Evolutionary conservation across 2,329 filamentous ascomycete genomes (phyloP).

Genomic region (Fusarium piperis): DNA sequence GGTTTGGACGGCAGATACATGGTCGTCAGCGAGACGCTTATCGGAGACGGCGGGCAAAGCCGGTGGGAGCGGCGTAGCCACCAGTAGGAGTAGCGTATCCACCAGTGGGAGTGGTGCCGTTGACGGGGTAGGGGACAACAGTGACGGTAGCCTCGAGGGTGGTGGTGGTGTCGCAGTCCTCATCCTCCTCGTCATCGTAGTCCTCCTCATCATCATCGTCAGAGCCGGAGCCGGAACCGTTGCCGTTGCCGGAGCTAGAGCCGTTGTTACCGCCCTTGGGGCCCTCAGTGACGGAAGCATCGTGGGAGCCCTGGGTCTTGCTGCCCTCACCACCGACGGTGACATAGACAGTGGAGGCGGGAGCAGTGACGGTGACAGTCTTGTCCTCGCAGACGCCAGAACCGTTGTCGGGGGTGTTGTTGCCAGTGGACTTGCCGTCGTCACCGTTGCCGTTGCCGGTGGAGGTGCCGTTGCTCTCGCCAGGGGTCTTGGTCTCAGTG

Average conservation of each 20-base stretch:
- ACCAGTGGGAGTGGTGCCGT: conserved; percentile 49
- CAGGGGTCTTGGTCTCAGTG: conserved; percentile 34
- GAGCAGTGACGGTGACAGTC: conserved; percentile 46
- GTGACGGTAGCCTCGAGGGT: conserved; percentile 47
- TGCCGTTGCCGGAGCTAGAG: not conserved
- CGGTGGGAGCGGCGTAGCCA: conserved; percentile 48
- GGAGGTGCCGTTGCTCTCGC: conserved; percentile 24
- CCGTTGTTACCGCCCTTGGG: not conserved
- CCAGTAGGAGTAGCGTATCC: conserved; percentile 48
- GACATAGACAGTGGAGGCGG: conserved; percentile 50
- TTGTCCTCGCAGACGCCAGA: conserved; percentile 32
- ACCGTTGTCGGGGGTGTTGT: conserved; percentile 1
- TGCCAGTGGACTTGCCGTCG: not conserved
- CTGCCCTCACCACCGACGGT: conserved; percentile 41
- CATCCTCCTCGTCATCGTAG: conserved; percentile 26
- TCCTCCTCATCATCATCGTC: conserved; percentile 28
- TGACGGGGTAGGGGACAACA: conserved; percentile 54
- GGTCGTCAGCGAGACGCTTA: conserved; percentile 36
- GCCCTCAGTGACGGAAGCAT: conserved; percentile 36
- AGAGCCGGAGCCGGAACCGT: conserved; percentile 20
- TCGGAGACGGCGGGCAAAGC: conserved; percentile 47
- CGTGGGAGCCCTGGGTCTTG: conserved; percentile 29
- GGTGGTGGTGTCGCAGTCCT: conserved; percentile 39
- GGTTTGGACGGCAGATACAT: conserved; percentile 30
- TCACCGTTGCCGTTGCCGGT: conserved; percentile 15